phyloP scores from a whole-genome alignment of 164 flowering plant species.

The Vitis riparia region DNA sequence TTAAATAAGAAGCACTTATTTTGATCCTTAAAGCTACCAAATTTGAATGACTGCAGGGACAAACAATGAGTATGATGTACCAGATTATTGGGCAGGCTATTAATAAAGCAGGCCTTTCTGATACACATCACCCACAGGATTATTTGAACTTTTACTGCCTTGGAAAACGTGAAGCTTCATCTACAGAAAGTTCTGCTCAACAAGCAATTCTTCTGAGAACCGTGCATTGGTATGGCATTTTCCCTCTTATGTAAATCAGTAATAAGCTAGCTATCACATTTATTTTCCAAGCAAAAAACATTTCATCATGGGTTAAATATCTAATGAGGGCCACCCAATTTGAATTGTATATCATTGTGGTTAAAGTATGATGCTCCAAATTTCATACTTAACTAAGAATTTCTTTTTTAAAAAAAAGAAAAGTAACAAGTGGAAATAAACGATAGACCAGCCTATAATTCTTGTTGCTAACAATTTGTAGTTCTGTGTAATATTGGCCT shows the following conservation, averaged over 20 bases:
- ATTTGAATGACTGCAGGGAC: constrained; percentile 37
- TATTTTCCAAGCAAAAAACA: background rate
- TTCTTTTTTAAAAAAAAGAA: too few relatives aligned
- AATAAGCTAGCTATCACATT: too few relatives aligned
- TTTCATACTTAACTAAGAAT: too few relatives aligned
- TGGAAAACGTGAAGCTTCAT: constrained; percentile 51
- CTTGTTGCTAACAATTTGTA: too few relatives aligned
- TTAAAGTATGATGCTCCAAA: too few relatives aligned
- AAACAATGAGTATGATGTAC: constrained; percentile 82
- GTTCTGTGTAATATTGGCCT: too few relatives aligned
- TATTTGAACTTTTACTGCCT: constrained; percentile 70
- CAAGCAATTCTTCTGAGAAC: constrained; percentile 31
- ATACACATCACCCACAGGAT: constrained; percentile 53
- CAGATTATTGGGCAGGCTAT: constrained; percentile 46
- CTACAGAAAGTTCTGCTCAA: constrained; percentile 21
- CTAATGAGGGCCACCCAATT: background rate
- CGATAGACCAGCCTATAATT: too few relatives aligned
- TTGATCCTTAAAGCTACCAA: background rate
- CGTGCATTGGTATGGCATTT: constrained; percentile 33
- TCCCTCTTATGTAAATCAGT: background rate
- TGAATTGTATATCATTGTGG: too few relatives aligned
- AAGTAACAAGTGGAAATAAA: too few relatives aligned
- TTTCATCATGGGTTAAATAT: background rate
- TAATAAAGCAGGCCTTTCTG: constrained; percentile 40
- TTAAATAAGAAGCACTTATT: background rate